Evolutionary conservation across 805 yeast species (phyloP).

Genomic region (Starmerella apis): DNA sequence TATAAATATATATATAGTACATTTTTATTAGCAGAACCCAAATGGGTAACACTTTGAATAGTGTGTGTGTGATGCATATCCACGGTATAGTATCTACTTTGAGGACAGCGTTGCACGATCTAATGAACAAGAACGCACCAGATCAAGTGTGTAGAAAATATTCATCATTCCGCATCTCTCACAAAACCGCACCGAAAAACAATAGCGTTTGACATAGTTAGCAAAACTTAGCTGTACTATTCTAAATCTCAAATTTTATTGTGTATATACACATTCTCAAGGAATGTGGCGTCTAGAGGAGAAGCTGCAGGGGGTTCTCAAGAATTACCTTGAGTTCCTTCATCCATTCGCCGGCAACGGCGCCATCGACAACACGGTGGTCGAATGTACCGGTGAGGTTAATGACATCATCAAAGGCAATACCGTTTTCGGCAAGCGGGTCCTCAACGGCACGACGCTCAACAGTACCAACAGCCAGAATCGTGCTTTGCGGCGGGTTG

Average conservation of each 20-base stretch:
- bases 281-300: slow-evolving; percentile 43
- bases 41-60: neutral
- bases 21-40: neutral
- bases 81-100: neutral
- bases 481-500: slow-evolving; percentile 95
- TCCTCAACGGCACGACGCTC: slow-evolving; percentile 91
- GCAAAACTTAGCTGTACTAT: too few species aligned
- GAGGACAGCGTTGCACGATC: neutral
- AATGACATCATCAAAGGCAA: slow-evolving; percentile 82
- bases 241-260: neutral
- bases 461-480: slow-evolving; percentile 87
- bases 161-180: too few species aligned
- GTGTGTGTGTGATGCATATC: neutral
- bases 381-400: slow-evolving; percentile 94
- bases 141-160: too few species aligned
- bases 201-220: too few species aligned
- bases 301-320: slow-evolving; percentile 92
- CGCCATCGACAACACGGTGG: slow-evolving; percentile 96
- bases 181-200: too few species aligned
- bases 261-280: neutral
- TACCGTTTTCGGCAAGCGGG: slow-evolving; percentile 79
- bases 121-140: too few species aligned
- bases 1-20: neutral
- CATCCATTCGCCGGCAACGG: slow-evolving; percentile 94
- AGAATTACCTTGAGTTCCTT: slow-evolving; percentile 80